These are phyloP conservation scores for Aspergillus nomiae DNA, from an alignment of 2,329 filamentous ascomycete species.

Conservation along the genomic window DNA sequence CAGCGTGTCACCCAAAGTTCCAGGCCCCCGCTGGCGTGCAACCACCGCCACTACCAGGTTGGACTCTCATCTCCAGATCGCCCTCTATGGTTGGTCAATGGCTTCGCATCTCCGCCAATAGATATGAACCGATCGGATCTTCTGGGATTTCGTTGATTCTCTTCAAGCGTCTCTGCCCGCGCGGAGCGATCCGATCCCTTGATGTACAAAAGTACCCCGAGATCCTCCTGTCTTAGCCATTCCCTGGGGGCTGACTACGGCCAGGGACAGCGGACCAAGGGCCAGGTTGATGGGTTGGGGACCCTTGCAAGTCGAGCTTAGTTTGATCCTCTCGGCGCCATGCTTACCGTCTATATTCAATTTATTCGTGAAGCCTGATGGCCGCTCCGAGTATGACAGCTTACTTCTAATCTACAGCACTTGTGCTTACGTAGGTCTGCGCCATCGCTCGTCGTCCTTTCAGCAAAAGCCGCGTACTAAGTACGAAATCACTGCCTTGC, in stretches of 20 bases:
- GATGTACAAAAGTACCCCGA: conserved; percentile 7
- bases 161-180: background rate
- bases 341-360: background rate
- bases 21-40: conserved; percentile 12
- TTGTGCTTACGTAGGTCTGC: background rate
- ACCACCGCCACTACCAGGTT: background rate
- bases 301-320: conserved; percentile 11
- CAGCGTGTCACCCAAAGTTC: conserved; percentile 12
- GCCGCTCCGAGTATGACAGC: background rate
- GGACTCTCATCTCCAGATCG: conserved; percentile 9
- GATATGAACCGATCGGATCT: conserved; percentile 16
- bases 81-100: conserved; percentile 16
- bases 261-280: conserved; percentile 13
- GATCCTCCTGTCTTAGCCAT: background rate
- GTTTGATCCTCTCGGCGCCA: background rate
- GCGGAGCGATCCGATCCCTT: conserved; percentile 5
- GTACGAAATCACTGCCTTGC: background rate
- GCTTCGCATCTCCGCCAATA: conserved; percentile 5
- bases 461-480: background rate
- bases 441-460: background rate
- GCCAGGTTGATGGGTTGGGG: conserved; percentile 21
- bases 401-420: background rate
- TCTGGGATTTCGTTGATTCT: conserved; percentile 12
- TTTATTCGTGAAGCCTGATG: background rate
- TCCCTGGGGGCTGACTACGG: conserved; percentile 6